Evolutionary conservation across 768 basidiomycete species (phyloP), one percentile per base, ranked within the genome.

Genomic region (Mycena epipterygia): DNA sequence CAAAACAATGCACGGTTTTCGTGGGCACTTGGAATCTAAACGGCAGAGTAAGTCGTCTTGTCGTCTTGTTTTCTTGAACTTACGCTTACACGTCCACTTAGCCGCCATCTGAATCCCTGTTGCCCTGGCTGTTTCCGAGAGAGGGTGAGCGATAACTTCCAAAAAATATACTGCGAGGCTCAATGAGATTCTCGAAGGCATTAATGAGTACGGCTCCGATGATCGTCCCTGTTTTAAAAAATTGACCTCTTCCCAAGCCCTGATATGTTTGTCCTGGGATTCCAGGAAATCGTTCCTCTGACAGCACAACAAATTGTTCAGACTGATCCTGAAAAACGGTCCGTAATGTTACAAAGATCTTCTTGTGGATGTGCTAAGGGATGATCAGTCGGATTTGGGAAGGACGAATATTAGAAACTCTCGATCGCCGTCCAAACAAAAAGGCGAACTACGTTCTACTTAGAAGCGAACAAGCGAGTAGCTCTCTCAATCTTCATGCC

Each of bases 251-350:
- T 52, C 41, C 61, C 14, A 64, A 94, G 94, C 49, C 96, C 96
- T 8, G 96, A 98, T 77, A 90, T 99, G 70, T 92, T 97, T 78
- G 91, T 91, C 25, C 84, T 98, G 32, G 95, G 94, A 2, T 98
- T 98, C 78, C 97, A 99, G 80, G 98, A 99, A 81, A 96, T 99
- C 61, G 98, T 99, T 0, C 96, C 96, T 5, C 87, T 99, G 53
- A 98, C 95, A n/a, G 95, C 98, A 3, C 95, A 97, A 76, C 97
- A 98, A 79, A 98, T 99, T 48, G 86, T 98, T 19, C 96, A 98
- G 79, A 93, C 96, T 8, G 97, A 98, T 80, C 96, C 97, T 1
- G 95, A 96, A 77, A 96, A 95, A 82, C 89, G 90, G 95, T 93
- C 60, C 27, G 84, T 68, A 25, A 17, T 68, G 41, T 33, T 48